Evolutionary conservation across 1,284 basidiomycete genomes (phyloP).

Genomic region (Schizopora paradoxa): DNA sequence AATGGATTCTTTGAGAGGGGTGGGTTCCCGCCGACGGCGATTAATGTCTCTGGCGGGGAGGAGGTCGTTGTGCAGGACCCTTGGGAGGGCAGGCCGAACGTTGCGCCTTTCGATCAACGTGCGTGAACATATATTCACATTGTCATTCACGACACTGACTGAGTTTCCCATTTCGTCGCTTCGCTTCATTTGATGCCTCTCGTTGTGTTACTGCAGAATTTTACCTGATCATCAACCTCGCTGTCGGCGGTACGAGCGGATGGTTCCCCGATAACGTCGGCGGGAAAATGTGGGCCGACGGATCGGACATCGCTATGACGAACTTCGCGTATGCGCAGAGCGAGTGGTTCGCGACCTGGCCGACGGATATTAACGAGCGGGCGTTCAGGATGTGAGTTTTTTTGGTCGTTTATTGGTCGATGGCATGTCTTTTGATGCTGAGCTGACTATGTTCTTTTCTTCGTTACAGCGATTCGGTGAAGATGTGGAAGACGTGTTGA

Average conservation of each 20-base stretch:
- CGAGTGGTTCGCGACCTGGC: constrained; percentile 32
- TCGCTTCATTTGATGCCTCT: constrained; percentile 8
- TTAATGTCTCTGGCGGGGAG: constrained; percentile 33
- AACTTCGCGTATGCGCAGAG: constrained; percentile 30
- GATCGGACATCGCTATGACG: constrained; percentile 26
- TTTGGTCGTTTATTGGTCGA: neutral
- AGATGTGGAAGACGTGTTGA: constrained; percentile 18
- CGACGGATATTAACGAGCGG: constrained; percentile 26
- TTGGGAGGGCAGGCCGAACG: constrained; percentile 28
- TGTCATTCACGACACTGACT: too few species aligned
- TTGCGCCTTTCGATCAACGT: constrained; percentile 44
- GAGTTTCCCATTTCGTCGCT: too few species aligned
- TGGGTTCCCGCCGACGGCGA: constrained; percentile 32
- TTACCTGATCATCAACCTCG: constrained; percentile 38
- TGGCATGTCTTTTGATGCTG: neutral
- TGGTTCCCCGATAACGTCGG: constrained; percentile 37
- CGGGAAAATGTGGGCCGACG: constrained; percentile 36
- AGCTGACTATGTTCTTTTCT: constrained; percentile 3
- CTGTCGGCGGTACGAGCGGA: constrained; percentile 39
- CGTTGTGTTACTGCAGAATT: constrained; percentile 28
- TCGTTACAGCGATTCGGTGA: constrained; percentile 11
- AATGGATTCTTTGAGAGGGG: constrained; percentile 33
- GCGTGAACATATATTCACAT: too few species aligned
- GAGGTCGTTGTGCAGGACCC: constrained; percentile 27
- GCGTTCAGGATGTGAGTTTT: constrained; percentile 31